Evolutionary conservation across 2,329 filamentous ascomycete species (phyloP), one percentile per base, ranked within the genome.

Genomic region (Coniochaeta sp.): DNA sequence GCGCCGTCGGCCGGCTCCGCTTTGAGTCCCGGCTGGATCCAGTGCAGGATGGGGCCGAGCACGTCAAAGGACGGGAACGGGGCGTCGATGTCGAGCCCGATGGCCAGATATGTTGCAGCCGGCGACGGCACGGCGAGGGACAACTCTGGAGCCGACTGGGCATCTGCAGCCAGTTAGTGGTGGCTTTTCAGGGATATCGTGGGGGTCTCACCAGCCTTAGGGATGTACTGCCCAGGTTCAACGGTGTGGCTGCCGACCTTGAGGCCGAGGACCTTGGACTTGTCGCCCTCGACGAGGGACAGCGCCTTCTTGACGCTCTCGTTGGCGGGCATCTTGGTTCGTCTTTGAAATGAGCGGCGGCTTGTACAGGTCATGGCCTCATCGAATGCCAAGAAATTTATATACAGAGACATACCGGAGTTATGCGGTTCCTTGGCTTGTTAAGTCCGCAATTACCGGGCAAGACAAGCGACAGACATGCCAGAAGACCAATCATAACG

Each of bases 21-120:
- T 4, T 66, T 63, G 58, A 79, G 64, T 40, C 74, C 74, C 0
- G 74, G 73, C 62, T 80, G 77, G 56, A 79, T 67, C 72, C 77
- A 80, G 69, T 82, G 80, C 58, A 81, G 65, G 34, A 80, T 71
- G 1, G 80, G 79, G 6, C 77, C 73, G 1, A 81, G 67, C 31
- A 77, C 62, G 28, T 66, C 64, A 58, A 76, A 72, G 14, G 73
- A 75, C 0, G 71, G 72, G 63, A 76, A 77, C 0, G 79, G 80
- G 1, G 79, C 74, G 68, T 82, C 80, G 17, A 79, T 70, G 63
- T 82, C 79, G 31, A 81, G 64, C 55, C 67, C 68, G 26, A 80
- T 65, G 60, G 76, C 65, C 26, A 80, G 60, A 67, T 78, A 81
- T 33, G n/a, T 38, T 57, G 40, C 55, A 43, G 33, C 43, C 14